Percentiles rank a stretch among this genome's conserved stretches.
phyloP scores from a whole-genome alignment of 345 rosid genomes.

The Populus simonii region DNA sequence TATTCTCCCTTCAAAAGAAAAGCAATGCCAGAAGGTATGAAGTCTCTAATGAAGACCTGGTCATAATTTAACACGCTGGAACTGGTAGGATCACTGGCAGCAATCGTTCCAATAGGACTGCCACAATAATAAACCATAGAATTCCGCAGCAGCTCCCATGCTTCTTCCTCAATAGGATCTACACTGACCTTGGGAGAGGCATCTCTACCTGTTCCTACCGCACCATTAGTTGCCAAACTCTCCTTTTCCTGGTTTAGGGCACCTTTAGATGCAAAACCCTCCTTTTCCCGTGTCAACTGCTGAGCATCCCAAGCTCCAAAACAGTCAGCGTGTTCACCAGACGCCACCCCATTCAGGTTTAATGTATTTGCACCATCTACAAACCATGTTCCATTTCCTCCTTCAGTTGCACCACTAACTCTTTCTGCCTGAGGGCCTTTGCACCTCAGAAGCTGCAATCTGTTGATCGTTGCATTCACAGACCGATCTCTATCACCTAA shows the following conservation, averaged over 20 bases:
- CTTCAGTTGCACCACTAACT: constrained; percentile 30
- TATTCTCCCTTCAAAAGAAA: constrained; percentile 34
- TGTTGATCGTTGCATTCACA: constrained; percentile 1
- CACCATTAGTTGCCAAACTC: constrained; percentile 11
- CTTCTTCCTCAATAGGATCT: constrained; percentile 70
- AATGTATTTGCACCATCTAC: constrained; percentile 39
- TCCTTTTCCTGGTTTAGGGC: constrained; percentile 11
- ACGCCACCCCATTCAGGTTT: constrained; percentile 37
- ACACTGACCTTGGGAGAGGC: constrained; percentile 24
- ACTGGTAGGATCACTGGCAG: constrained; percentile 80
- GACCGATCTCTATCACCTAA: constrained; percentile 9
- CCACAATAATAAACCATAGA: constrained; percentile 77
- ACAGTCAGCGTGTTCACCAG: constrained; percentile 19
- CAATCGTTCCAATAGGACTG: constrained; percentile 83
- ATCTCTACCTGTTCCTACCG: constrained; percentile 18
- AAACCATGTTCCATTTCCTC: constrained; percentile 29
- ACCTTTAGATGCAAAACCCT: constrained; percentile 33
- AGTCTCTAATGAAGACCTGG: constrained; percentile 45
- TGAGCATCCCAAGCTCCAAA: constrained; percentile 37
- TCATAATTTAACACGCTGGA: constrained; percentile 69
- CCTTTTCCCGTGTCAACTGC: constrained; percentile 32
- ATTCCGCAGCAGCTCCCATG: constrained; percentile 72
- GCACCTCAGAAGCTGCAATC: constrained; percentile 32
- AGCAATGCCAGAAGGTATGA: constrained; percentile 32
- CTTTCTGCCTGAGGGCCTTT: constrained; percentile 53